Conservation (phyloP, 352 stramenopile species). For the Globisporangium takayamanum region DNA sequence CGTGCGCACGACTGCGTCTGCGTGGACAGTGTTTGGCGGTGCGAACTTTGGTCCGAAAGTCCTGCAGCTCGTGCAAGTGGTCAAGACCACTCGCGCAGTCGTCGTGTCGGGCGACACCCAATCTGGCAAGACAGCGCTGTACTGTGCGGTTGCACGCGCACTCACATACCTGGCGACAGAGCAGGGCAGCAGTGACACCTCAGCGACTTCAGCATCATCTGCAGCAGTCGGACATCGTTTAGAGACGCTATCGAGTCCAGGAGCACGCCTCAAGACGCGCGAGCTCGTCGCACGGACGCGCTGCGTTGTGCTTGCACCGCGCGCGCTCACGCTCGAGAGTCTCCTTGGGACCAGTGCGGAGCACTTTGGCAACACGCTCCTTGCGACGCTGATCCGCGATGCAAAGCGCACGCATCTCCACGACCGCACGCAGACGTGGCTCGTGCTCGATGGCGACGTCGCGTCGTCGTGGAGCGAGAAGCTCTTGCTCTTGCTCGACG, state of each 20-base stretch:
- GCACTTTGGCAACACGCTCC: constrained; percentile 22
- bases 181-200: too few relatives aligned
- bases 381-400: constrained; percentile 35
- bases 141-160: constrained; percentile 11
- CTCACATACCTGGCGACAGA: too few relatives aligned
- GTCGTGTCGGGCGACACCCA: constrained; percentile 37
- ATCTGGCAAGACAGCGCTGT: constrained; percentile 52
- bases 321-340: constrained; percentile 26
- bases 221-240: too few relatives aligned
- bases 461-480: constrained; percentile 37
- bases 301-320: constrained; percentile 34
- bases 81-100: constrained; percentile 21
- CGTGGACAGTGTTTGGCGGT: constrained; percentile 25
- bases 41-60: constrained; percentile 30
- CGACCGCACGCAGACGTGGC: constrained; percentile 35
- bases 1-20: constrained; percentile 14
- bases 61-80: constrained; percentile 35
- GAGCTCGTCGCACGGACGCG: constrained; percentile 11
- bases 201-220: too few relatives aligned
- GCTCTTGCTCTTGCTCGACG: constrained; percentile 30
- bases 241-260: neutral
- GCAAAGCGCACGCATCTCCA: constrained; percentile 26
- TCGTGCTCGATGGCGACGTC: constrained; percentile 62
- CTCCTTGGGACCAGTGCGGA: constrained; percentile 22
- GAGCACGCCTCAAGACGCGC: neutral